Conservation (phyloP, 1,139 yeast species). For the Blastobotrys petasosporus region DNA sequence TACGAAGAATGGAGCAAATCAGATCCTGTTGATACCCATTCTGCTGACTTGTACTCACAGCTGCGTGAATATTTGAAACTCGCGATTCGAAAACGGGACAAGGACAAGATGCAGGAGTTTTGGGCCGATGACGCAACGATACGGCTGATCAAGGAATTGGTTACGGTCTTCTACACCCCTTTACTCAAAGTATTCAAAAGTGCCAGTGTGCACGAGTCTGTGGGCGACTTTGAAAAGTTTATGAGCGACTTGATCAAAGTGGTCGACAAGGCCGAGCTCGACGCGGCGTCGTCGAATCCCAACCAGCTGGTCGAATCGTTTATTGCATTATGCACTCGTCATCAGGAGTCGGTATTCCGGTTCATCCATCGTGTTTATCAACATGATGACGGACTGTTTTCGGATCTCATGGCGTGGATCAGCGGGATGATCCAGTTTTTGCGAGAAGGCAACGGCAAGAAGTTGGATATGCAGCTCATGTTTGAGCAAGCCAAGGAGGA, state of each 20-base stretch:
- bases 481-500: constrained; percentile 30
- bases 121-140: constrained; percentile 85
- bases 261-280: constrained; percentile 45
- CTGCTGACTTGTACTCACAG: constrained; percentile 40
- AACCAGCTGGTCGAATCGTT: constrained; percentile 58
- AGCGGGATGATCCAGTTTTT: constrained; percentile 55
- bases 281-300: constrained; percentile 42
- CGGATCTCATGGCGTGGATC: constrained; percentile 67
- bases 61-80: constrained; percentile 60
- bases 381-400: constrained; percentile 71
- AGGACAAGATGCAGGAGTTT: constrained; percentile 61
- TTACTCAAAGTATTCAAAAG: constrained; percentile 67
- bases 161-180: constrained; percentile 80
- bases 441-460: constrained; percentile 42
- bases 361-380: constrained; percentile 72
- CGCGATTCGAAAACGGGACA: constrained; percentile 65
- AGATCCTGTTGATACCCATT: constrained; percentile 24
- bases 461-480: constrained; percentile 32
- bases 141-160: constrained; percentile 59
- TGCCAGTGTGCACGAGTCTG: constrained; percentile 70
- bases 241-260: constrained; percentile 61
- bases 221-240: constrained; percentile 66
- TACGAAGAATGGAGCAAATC: constrained; percentile 39
- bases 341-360: constrained; percentile 62
- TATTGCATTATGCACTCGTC: constrained; percentile 58